These are phyloP conservation scores for Camellia granthamiana DNA, from an alignment of 148 eudicot species.

Conservation along the genomic window DNA sequence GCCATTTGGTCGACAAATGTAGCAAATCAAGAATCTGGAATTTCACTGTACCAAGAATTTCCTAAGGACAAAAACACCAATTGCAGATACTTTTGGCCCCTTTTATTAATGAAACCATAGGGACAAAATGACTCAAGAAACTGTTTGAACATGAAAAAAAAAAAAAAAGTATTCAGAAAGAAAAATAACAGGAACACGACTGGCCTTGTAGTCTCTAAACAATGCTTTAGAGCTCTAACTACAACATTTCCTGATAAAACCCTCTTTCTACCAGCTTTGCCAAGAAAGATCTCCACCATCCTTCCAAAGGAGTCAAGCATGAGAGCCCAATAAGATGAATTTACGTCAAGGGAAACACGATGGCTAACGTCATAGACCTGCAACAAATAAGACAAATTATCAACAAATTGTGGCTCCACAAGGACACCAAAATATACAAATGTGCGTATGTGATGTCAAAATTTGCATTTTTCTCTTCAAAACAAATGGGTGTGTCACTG, in stretches of 20 bases:
- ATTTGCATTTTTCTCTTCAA: not conserved
- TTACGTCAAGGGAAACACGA: conserved; percentile 49
- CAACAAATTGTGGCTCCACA: not conserved
- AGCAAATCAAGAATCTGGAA: not conserved
- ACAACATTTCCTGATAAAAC: conserved; percentile 32
- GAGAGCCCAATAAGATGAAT: conserved; percentile 57
- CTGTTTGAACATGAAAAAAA: not conserved
- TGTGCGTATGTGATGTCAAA: not conserved
- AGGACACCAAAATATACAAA: not conserved
- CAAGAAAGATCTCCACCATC: conserved; percentile 41
- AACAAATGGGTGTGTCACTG: not conserved
- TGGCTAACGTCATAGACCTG: conserved; percentile 53
- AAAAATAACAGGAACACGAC: conserved; percentile 10
- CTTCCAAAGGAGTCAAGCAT: conserved; percentile 54
- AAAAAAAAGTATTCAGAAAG: not conserved
- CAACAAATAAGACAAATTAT: conserved; percentile 21
- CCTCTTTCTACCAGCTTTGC: conserved; percentile 29
- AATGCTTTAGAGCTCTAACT: conserved; percentile 52
- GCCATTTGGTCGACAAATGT: conserved; percentile 9
- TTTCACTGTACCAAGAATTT: not conserved
- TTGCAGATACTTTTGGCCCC: not conserved
- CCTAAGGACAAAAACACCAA: not conserved
- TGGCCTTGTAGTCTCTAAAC: conserved; percentile 69
- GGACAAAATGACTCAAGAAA: conserved; percentile 1
- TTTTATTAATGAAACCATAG: not conserved